phyloP scores from a whole-genome alignment of 306 rosid species.

The Lathyrus tuberosus region DNA sequence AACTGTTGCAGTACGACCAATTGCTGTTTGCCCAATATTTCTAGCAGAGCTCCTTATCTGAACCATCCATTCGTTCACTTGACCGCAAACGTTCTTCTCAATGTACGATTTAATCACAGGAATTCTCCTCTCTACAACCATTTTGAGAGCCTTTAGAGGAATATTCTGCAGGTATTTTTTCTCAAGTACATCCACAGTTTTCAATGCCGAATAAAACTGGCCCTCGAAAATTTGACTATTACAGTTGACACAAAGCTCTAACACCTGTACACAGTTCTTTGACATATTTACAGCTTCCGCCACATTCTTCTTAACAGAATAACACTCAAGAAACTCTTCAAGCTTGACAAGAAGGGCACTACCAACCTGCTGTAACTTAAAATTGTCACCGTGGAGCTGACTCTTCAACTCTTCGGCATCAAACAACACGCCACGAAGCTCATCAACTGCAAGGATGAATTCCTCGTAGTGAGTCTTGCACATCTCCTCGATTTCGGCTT shows the following conservation, averaged over 20 bases:
- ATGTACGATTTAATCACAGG: conserved; percentile 76
- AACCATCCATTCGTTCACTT: conserved; percentile 90
- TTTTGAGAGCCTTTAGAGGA: conserved; percentile 65
- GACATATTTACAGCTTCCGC: conserved; percentile 79
- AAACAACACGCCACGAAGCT: conserved; percentile 86
- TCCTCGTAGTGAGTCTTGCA: conserved; percentile 96
- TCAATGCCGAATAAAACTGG: conserved; percentile 79
- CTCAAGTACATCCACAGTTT: conserved; percentile 74
- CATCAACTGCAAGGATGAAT: conserved; percentile 89
- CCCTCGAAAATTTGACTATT: conserved; percentile 78
- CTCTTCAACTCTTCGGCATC: conserved; percentile 93
- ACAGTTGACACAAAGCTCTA: conserved; percentile 88
- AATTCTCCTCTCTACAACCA: conserved; percentile 66
- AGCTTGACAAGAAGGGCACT: conserved; percentile 67
- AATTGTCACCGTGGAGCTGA: conserved; percentile 81
- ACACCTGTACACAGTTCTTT: conserved; percentile 63
- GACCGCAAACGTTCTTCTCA: conserved; percentile 70
- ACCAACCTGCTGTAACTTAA: conserved; percentile 92
- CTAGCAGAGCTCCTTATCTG: conserved; percentile 77
- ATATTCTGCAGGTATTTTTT: conserved; percentile 57
- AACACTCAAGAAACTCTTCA: conserved; percentile 91
- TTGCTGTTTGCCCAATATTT: conserved; percentile 82
- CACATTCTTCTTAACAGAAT: conserved; percentile 75
- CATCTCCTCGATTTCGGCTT: conserved; percentile 88
- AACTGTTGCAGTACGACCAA: conserved; percentile 67